phyloP scores from a whole-genome alignment of 352 stramenopile genomes.

The Globisporangium yorkense region DNA sequence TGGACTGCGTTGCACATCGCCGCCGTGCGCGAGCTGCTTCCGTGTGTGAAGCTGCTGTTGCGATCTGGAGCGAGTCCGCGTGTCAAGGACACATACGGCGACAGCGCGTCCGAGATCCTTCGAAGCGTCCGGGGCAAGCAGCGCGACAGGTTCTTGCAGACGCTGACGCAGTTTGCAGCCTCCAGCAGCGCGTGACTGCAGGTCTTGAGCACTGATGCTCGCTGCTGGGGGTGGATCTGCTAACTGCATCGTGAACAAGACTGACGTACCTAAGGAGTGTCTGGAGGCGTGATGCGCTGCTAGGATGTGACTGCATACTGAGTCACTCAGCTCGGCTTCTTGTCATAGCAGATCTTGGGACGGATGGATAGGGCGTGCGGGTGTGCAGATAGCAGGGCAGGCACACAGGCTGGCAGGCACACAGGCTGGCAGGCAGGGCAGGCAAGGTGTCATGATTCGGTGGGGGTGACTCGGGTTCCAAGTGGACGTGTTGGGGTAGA shows the following conservation, averaged over 20 bases:
- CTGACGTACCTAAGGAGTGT: not conserved
- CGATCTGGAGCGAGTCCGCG: slow-evolving; percentile 25
- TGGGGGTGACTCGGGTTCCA: no score
- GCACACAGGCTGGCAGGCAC: no score
- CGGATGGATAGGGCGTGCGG: no score
- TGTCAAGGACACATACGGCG: slow-evolving; percentile 49
- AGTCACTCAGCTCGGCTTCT: no score
- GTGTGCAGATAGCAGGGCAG: no score
- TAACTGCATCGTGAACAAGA: not conserved
- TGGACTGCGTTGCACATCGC: slow-evolving; percentile 72
- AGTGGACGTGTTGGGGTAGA: not conserved
- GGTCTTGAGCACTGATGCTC: not conserved
- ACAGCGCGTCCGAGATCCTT: slow-evolving; percentile 37
- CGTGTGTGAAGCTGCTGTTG: slow-evolving; percentile 47
- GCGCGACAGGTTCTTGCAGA: slow-evolving; percentile 32
- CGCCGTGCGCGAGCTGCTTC: slow-evolving; percentile 34
- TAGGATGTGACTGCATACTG: no score
- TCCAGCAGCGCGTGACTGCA: not conserved
- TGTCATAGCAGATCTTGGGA: no score
- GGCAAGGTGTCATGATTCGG: no score
- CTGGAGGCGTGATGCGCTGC: no score
- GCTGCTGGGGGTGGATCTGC: no score
- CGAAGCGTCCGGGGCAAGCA: slow-evolving; percentile 34
- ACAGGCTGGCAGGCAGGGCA: no score
- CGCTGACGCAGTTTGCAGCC: slow-evolving; percentile 24